phyloP scores from a whole-genome alignment of 2,329 filamentous ascomycete species.

The Colletotrichum aenigma region DNA sequence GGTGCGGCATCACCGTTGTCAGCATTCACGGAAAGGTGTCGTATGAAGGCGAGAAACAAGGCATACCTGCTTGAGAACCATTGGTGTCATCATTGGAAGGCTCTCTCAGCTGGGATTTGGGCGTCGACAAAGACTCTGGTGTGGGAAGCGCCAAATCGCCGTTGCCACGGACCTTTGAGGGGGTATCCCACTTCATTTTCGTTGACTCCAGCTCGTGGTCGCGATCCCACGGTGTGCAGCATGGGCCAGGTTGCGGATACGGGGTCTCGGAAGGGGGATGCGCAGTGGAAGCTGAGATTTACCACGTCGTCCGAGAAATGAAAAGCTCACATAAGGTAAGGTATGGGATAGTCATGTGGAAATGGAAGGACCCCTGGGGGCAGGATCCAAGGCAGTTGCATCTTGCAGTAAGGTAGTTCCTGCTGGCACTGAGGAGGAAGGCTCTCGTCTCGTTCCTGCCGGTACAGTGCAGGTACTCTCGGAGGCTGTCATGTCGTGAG shows the following conservation, averaged over 20 bases:
- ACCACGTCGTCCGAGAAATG: neutral
- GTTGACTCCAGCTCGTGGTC: neutral
- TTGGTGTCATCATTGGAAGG: neutral
- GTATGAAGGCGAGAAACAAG: neutral
- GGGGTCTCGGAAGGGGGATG: neutral
- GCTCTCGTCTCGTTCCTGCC: neutral
- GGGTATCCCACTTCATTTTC: neutral
- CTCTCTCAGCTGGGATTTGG: neutral
- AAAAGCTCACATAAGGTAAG: neutral
- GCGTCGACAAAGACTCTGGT: neutral
- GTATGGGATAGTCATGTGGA: neutral
- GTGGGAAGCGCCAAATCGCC: neutral
- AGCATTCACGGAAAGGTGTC: neutral
- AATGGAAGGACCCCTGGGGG: neutral
- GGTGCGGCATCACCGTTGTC: neutral
- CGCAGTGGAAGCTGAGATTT: neutral
- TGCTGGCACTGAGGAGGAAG: neutral
- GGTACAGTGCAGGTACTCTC: neutral
- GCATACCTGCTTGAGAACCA: neutral
- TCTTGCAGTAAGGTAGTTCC: neutral
- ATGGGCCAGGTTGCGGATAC: neutral
- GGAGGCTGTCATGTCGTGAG: neutral
- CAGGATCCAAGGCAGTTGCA: neutral
- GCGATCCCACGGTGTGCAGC: neutral
- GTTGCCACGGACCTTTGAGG: neutral